Percentiles rank a stretch among this genome's conserved stretches.
Conservation (phyloP, 2,329 filamentous ascomycete species). For the Ophiostoma sp. region DNA sequence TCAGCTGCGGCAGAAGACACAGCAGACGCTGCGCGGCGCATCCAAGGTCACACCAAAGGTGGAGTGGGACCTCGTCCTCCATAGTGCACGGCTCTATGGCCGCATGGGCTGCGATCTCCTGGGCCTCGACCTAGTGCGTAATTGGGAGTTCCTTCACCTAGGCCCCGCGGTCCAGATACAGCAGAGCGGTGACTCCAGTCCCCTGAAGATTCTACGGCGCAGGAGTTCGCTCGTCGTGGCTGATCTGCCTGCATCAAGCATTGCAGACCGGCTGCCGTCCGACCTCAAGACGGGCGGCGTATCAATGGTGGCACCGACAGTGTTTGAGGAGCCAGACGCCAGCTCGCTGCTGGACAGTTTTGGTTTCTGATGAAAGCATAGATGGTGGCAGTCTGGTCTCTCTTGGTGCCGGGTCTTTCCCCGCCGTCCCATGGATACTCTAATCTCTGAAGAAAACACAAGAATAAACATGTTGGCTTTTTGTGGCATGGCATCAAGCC, state of each 20-base stretch:
- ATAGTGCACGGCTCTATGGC: slow-evolving; percentile 77
- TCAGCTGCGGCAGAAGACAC: slow-evolving; percentile 72
- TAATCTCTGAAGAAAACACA: too few relatives aligned
- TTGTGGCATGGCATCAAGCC: too few relatives aligned
- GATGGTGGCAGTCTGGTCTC: not conserved
- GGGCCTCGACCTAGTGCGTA: slow-evolving; percentile 75
- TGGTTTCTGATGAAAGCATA: slow-evolving; percentile 60
- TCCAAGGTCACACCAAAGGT: slow-evolving; percentile 70
- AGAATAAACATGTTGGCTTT: too few relatives aligned
- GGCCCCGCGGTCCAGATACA: slow-evolving; percentile 32
- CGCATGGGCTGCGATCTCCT: slow-evolving; percentile 91
- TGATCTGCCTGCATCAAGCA: slow-evolving; percentile 53
- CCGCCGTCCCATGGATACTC: too few relatives aligned
- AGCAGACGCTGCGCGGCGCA: slow-evolving; percentile 80
- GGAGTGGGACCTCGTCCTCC: slow-evolving; percentile 85
- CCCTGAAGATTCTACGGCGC: slow-evolving; percentile 61
- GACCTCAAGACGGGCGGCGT: slow-evolving; percentile 41
- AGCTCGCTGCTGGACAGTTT: slow-evolving; percentile 87
- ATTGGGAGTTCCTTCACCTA: slow-evolving; percentile 72
- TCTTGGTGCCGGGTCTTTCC: too few relatives aligned
- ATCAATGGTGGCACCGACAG: slow-evolving; percentile 59
- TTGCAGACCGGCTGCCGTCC: slow-evolving; percentile 32
- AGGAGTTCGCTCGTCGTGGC: slow-evolving; percentile 75
- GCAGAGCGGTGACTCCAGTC: slow-evolving; percentile 35
- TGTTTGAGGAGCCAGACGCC: slow-evolving; percentile 89